Base-by-base conservation (phyloP, 2,329 filamentous ascomycete species). In the Arthrobotrys entomopaga region DNA sequence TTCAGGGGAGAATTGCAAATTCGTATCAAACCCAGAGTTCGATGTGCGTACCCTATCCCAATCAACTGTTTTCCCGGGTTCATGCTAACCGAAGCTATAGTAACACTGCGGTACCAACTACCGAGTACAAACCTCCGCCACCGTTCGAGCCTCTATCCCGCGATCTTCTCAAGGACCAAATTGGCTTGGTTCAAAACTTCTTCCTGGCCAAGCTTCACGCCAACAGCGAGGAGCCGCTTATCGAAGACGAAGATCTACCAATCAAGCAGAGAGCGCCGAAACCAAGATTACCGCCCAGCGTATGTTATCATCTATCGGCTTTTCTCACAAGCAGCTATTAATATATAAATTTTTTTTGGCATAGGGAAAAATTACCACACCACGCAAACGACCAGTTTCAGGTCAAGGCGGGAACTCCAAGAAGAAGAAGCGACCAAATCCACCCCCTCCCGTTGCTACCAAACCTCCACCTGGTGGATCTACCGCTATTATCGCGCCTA, bases 161-260 rank as follows among this genome's bases (percentile, higher is more conserved):
- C 76, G 90, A 96, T 75, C 92, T 88, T 77, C 86, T 97, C 60
- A 85, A 89, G 59, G 86, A 87, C 50, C 90, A 98, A 80, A 92
- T 98, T 77, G 93, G 93, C 2, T 86, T 99, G 65, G 89, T 96
- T 69, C 91, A 91, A 81, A 90, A 92, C 79, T 99, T 96, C 86
- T 97, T 98, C 84, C 88, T 92, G 71, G 89, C 89, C 78, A 97
- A 96, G 82, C 84, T 99, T 69, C 91, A 92, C 79, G 90, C 91
- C 65, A 95, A 93, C 81, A 87, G 87, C 80, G 89, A 94, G 79
- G 87, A 93, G 80, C 89, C 92, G 49, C 86, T 99, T 77, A 84
- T 96, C 60, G 95, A 99, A 83, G 95, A 99, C 82, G 92, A 98
- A 80, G 94, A 99, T 78, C 84, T 99, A 22, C 95, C 96, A 15